Base-by-base conservation (phyloP, 257 asterid genomes). In the Ocimum tenuiflorum region DNA sequence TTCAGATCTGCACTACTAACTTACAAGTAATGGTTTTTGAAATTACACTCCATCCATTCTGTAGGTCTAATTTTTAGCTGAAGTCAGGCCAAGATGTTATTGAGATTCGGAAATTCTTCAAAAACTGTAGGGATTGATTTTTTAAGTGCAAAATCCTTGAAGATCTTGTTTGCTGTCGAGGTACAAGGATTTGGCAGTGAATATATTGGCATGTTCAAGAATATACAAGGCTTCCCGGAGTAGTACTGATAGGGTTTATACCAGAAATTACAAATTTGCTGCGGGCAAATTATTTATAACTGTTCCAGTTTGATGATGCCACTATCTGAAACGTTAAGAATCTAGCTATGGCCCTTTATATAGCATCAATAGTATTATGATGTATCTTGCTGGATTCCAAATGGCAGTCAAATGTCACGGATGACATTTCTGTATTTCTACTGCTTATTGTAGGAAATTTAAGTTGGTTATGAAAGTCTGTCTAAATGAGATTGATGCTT, bases 401-500 rank as follows among this genome's bases (percentile, higher is more conserved):
- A 56, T 24, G 19, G 9, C 23, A 57, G 23, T 36, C 22, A 24
- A 14, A n/a, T n/a, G n/a, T n/a, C 56, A n/a, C 42, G 7, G 33
- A 7, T 19, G 64, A 4, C 19, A 22, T 39, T 54, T 20, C 58
- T 23, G 36, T 20, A 53, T 29, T 29, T 41, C 9, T 35, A 14
- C 58, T 17, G 13, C 33, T 49, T 38, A 35, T 18, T 39, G 6
- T 15, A 56, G 67, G 45, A 43, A 15, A 36, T 36, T 47, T 63
- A 31, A 49, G 17, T 73, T 64, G 63, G 49, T 24, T 52, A 59
- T 11, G 58, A 51, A n/a, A n/a, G n/a, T n/a, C n/a, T n/a, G 50
- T 61, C 67, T 65, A 69, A 63, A 20, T 47, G 57, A 70, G 31
- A 35, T 71, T 70, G 68, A 68, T 73, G 65, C 64, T 50, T 59